A percentile compares a stretch with the other conserved stretches of the same genome.
phyloP scores from a whole-genome alignment of 192 early-diverging fungal species.

The Rhizoclosmatium sp. region DNA sequence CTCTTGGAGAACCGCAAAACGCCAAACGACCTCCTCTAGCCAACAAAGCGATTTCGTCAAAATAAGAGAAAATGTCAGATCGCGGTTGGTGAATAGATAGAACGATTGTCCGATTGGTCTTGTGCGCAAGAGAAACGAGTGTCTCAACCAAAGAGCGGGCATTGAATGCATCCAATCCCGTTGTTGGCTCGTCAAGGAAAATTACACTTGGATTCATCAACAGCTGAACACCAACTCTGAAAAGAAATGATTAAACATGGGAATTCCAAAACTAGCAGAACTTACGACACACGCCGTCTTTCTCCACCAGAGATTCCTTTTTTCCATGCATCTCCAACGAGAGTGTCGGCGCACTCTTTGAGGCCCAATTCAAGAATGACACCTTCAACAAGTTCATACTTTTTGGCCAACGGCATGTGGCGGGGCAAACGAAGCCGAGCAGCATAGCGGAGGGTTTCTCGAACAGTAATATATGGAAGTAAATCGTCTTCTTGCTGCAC shows the following conservation, averaged over 20 bases:
- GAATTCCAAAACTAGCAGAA: not conserved
- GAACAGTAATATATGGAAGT: conserved; percentile 66
- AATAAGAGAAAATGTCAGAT: conserved; percentile 78
- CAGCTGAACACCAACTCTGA: conserved; percentile 83
- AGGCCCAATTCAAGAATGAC: conserved; percentile 51
- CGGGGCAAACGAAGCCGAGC: conserved; percentile 69
- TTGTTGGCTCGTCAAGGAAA: conserved; percentile 57
- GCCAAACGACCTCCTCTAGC: conserved; percentile 70
- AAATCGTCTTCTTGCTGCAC: conserved; percentile 52
- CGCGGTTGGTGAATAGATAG: conserved; percentile 91
- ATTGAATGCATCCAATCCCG: conserved; percentile 74
- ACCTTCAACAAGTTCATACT: conserved; percentile 44
- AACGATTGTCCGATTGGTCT: conserved; percentile 63
- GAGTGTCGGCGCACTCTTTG: conserved; percentile 53
- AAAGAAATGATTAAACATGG: not conserved
- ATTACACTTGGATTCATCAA: conserved; percentile 69
- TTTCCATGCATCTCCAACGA: conserved; percentile 49
- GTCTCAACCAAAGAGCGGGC: conserved; percentile 69
- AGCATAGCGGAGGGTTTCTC: conserved; percentile 74
- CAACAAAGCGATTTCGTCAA: conserved; percentile 82
- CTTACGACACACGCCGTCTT: conserved; percentile 77
- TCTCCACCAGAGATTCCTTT: conserved; percentile 82
- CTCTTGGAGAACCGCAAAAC: conserved; percentile 62
- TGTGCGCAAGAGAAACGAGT: conserved; percentile 42
- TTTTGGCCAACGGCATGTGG: conserved; percentile 23